Percentiles rank a stretch among this genome's conserved stretches.
phyloP scores from a whole-genome alignment of 176 grass and related monocot species.

The Elaeis guineensis region DNA sequence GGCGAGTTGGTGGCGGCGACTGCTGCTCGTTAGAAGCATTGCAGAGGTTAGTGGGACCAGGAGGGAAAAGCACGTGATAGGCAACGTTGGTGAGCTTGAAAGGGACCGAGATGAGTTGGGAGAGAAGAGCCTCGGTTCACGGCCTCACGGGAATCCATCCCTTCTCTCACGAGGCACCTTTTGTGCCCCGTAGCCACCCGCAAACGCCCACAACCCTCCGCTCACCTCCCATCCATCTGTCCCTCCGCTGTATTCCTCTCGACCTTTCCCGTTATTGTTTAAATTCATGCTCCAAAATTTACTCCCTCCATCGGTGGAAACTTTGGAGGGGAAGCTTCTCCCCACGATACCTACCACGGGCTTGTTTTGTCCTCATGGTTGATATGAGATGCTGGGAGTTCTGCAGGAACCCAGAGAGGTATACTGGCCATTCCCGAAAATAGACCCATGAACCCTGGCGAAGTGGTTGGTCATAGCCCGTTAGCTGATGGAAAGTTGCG shows the following conservation, averaged over 20 bases:
- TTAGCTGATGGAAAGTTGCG: neutral
- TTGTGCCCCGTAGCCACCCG: no score
- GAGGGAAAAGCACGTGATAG: no score
- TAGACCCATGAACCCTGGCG: neutral
- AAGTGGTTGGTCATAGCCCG: neutral
- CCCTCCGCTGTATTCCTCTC: neutral
- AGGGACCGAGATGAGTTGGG: no score
- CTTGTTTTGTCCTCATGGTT: no score
- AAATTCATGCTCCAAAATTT: neutral
- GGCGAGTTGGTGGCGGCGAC: no score
- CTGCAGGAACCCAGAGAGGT: neutral
- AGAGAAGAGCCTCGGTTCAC: no score
- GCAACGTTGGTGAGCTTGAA: no score
- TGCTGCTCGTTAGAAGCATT: no score
- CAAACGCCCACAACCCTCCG: neutral
- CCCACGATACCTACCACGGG: no score
- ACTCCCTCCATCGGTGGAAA: neutral
- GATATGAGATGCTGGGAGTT: neutral
- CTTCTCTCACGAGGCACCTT: neutral
- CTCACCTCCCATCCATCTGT: neutral
- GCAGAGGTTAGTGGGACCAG: no score
- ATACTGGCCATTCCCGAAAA: neutral
- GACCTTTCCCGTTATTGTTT: neutral
- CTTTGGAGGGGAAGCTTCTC: neutral
- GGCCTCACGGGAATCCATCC: neutral